Evolutionary conservation across 768 basidiomycete genomes (phyloP), one percentile per base, ranked within the genome.

Genomic region (Tricholoma flavovirens): DNA sequence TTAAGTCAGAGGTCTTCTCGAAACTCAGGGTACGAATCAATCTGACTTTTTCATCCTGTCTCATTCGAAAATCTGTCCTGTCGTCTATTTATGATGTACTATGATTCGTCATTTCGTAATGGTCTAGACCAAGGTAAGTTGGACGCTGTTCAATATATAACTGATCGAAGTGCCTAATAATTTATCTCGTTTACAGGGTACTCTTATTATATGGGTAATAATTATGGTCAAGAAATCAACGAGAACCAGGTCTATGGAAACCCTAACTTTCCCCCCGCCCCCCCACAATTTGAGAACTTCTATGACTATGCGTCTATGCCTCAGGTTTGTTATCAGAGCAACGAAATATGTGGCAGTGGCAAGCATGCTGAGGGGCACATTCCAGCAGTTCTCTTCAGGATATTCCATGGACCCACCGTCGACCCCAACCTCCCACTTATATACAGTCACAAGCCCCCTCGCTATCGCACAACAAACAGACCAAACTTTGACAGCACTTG

Each of bases 401-500:
- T 21, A 49, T 53, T 15, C 35, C 43, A 53, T 33, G 48, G 29
- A n/a, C 19, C 32, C 32, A n/a, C 21, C 54, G 40, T 32, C 32
- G 49, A 11, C 38, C 36, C 38, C 4, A 11, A 30, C 38, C 29
- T 43, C 57, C 46, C 61, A 59, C 30, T 32, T 33, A 4, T 51
- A 60, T 42, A 49, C 45, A 26, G 12, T 53, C 14, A 36, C 52
- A 36, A 59, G 63, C 48, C 64, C 62, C 24, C 62, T 56, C 30
- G 45, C 57, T 33, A 63, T 55, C 17, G 64, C 53, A 6, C 62
- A 65, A n/a, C 62, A 62, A 53, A 65, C 64, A 5, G 59, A 65
- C 53, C 60, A 62, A 55, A 62, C 64, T 7, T 56, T 65, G 15
- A 59, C 62, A 22, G 64, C 62, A 4, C 48, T 65, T 29, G 60